Conservation (phyloP, 2,329 filamentous ascomycete species). For the Arthroderma uncinatum region DNA sequence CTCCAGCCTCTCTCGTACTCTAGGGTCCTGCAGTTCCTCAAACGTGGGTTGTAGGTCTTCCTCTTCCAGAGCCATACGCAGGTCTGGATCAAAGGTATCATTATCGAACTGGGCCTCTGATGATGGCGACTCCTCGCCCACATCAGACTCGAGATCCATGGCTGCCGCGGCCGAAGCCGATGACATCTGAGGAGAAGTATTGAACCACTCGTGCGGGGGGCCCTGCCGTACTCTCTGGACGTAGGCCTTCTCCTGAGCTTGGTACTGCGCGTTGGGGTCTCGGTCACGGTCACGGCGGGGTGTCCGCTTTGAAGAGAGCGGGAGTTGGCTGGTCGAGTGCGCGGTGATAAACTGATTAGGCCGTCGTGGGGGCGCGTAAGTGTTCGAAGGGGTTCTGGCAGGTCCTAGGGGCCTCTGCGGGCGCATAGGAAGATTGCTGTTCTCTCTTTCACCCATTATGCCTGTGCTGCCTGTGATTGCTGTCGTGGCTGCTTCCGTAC, state of each 20-base stretch:
- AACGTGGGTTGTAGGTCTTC: slow-evolving; percentile 79
- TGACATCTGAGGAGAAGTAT: slow-evolving; percentile 54
- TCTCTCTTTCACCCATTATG: neutral
- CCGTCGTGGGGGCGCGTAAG: slow-evolving; percentile 57
- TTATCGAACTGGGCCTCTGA: slow-evolving; percentile 72
- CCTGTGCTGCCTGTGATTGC: neutral
- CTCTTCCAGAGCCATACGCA: slow-evolving; percentile 82
- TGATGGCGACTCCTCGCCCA: slow-evolving; percentile 80
- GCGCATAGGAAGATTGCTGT: slow-evolving; percentile 25
- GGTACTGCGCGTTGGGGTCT: slow-evolving; percentile 61
- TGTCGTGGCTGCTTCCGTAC: neutral
- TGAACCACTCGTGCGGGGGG: slow-evolving; percentile 57
- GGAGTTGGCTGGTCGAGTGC: slow-evolving; percentile 43
- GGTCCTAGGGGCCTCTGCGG: slow-evolving; percentile 58
- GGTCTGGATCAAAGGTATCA: slow-evolving; percentile 81
- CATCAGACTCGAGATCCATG: slow-evolving; percentile 65
- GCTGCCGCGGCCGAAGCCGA: slow-evolving; percentile 21
- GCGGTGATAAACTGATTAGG: slow-evolving; percentile 40
- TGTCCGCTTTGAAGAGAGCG: slow-evolving; percentile 42
- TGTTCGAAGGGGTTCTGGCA: slow-evolving; percentile 63
- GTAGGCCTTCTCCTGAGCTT: slow-evolving; percentile 87
- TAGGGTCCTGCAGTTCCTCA: slow-evolving; percentile 79
- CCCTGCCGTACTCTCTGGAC: slow-evolving; percentile 83
- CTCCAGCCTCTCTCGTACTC: slow-evolving; percentile 80
- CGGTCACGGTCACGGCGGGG: slow-evolving; percentile 32